Evolutionary conservation across 2,329 filamentous ascomycete species (phyloP).

Genomic region (Fusarium veterinarium): DNA sequence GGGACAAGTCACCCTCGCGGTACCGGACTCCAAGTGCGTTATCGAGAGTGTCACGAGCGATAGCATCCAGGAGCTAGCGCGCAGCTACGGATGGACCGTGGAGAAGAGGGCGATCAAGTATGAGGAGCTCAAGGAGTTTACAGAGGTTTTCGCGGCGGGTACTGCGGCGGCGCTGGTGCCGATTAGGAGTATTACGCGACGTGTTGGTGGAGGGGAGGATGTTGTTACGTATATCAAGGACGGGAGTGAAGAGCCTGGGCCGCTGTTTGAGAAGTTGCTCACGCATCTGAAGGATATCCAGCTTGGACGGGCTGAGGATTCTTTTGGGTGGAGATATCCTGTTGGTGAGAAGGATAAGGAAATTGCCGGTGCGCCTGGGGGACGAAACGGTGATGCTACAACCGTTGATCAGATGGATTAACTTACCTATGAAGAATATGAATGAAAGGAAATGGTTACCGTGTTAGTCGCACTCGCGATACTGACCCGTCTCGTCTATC

Average conservation of each 20-base stretch:
- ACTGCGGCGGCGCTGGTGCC: constrained; percentile 93
- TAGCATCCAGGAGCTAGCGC: constrained; percentile 80
- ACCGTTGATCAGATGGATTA: constrained; percentile 52
- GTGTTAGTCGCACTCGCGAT: constrained; percentile 34
- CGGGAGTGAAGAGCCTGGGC: constrained; percentile 75
- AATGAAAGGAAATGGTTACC: background rate
- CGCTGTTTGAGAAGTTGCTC: constrained; percentile 78
- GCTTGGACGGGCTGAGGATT: constrained; percentile 80
- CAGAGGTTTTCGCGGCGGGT: constrained; percentile 89
- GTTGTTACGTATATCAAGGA: constrained; percentile 66
- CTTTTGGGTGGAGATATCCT: constrained; percentile 75
- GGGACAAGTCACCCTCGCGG: constrained; percentile 76
- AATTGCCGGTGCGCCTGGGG: constrained; percentile 46
- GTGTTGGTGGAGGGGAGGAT: constrained; percentile 55
- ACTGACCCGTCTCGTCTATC: constrained; percentile 38
- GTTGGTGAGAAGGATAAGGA: constrained; percentile 60
- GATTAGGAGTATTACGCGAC: constrained; percentile 88
- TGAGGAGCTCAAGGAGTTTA: constrained; percentile 63
- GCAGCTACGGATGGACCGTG: constrained; percentile 84
- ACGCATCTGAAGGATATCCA: constrained; percentile 86
- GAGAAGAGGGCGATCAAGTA: constrained; percentile 79
- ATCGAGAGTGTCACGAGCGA: constrained; percentile 89
- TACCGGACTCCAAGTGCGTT: constrained; percentile 88
- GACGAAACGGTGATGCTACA: constrained; percentile 38
- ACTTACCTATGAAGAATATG: no score